Evolutionary conservation across 2,329 filamentous ascomycete species (phyloP), one percentile per base, ranked within the genome.

Genomic region (Penicillium sp.): DNA sequence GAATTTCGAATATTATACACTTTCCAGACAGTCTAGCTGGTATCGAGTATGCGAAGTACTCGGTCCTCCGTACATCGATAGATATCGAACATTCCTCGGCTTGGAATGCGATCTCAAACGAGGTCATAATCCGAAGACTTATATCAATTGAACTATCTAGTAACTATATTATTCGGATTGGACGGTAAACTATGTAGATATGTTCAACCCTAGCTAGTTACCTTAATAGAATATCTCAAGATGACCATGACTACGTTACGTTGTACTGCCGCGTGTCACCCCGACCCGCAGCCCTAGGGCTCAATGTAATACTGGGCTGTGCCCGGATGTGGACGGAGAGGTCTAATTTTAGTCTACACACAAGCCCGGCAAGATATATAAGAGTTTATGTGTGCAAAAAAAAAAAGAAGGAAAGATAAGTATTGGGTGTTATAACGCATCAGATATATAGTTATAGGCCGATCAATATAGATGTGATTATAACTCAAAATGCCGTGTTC

Each of bases 71-170:
- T 43, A 31, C 9, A 31, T 31, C 5, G 10, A 13, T 33, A 43
- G 15, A 45, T 33, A 45, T 33, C 41, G 48, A 44, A 53, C 41
- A 57, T 57, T 57, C 54, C 35, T 53, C 19, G 21, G 41, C 19
- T 31, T 53, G 48, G 41, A 47, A 53, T 50, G 45, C 29, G 13
- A 31, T 51, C 45, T 43, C 3, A 33, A n/a, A 45, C 55, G 39
- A 54, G 44, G 39, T 55, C 45, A 58, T 33, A 33, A 13, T 12
- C 12, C 31, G 31, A 15, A 13, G 31, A 33, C 5, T 13, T 31
- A 33, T 33, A 15, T 33, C 12, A 3, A 15, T 33, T 33, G 31
- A 33, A 29, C 6, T 33, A 47, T 19, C n/a, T 23, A 21, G 41
- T 2, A 27, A 13, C 25, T 44, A 5, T 8, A 29, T 45, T 45